Evolutionary conservation across 345 rosid genomes (phyloP), one percentile per base, ranked within the genome.

Genomic region (Abelmoschus esculentus): DNA sequence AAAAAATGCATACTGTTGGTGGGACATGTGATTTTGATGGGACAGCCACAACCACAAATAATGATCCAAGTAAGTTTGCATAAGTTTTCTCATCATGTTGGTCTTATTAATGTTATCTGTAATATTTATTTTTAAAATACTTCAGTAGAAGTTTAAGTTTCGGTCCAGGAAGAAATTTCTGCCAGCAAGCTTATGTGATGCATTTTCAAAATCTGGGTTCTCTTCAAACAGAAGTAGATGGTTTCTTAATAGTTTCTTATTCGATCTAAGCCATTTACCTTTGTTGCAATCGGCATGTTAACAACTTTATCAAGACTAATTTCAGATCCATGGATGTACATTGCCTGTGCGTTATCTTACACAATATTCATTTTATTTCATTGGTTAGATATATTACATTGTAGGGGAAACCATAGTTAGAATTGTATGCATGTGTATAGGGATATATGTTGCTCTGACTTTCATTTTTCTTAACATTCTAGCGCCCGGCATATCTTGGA

Each of bases 21-120:
- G 98, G 96, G 63, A 93, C 96, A 1, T 93, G 98, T 18, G 86
- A 93, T 63, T 93, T 93, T 70, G 87, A 75, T 74, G 96, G 98
- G 56, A 81, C 96, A 10, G 98, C 97, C 32, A 81, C 71, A 12
- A 79, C 83, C 10, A 89, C 96, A 0, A 57, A 74, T 9, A 65
- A 26, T 69, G 86, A 93, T 86, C 98, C 98, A 31, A 88, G 98
- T 93, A 49, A 49, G 54, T 15, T 49, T 13, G 54, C 54, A 13
- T 6, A 83, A 81, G 29, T 34, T 72, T 63, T 40, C 18, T 71
- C n/a, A n/a, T 69, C 61, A 66, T 61, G 32, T 61, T 65, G 15
- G 66, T 18, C 57, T 64, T 76, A 31, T 70, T n/a, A 28, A 28
- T 13, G 36, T 76, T 26, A 59, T 49, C 75, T 26, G 10, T 31